Evolutionary conservation across 192 early-diverging fungal species (phyloP), one percentile per base, ranked within the genome.

Genomic region (Cetraspora pellucida): DNA sequence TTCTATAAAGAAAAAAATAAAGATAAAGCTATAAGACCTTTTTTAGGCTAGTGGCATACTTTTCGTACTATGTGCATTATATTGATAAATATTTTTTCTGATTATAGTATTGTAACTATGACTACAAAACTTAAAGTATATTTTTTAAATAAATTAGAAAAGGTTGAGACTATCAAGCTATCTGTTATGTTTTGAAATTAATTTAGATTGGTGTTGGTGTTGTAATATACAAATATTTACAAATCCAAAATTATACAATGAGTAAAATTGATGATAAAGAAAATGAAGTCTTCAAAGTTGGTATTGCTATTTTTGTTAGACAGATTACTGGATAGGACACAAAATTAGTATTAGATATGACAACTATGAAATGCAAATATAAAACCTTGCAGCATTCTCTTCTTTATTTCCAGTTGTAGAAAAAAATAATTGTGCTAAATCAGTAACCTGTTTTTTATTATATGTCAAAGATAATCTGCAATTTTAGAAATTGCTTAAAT

Each of bases 101-200:
- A 47, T 27, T 71, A 71, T 54, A 23, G 69, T 10, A 71, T 71
- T n/a, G n/a, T n/a, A n/a, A n/a, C n/a, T n/a, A n/a, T n/a, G n/a
- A n/a, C 49, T 23, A 30, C 63, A 65, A 65, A 44, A 0, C 63
- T 65, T 44, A 13, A 13, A 1, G 1, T 65, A 0, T 0, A 30
- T 10, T 65, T 65, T n/a, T 8, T 65, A 31, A 30, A 65, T 44
- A 65, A 65, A n/a, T n/a, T n/a, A n/a, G n/a, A n/a, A n/a, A n/a
- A n/a, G n/a, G n/a, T n/a, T n/a, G n/a, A n/a, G n/a, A n/a, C n/a
- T n/a, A n/a, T n/a, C n/a, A n/a, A n/a, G n/a, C n/a, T n/a, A n/a
- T n/a, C n/a, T n/a, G n/a, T n/a, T n/a, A n/a, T n/a, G n/a, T n/a
- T n/a, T n/a, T n/a, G n/a, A n/a, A n/a, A n/a, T n/a, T n/a, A n/a